Percentiles rank a stretch among this genome's conserved stretches.
These are phyloP conservation scores for Orychophragmus violaceus DNA, from an alignment of 345 rosid species.

Conservation along the genomic window DNA sequence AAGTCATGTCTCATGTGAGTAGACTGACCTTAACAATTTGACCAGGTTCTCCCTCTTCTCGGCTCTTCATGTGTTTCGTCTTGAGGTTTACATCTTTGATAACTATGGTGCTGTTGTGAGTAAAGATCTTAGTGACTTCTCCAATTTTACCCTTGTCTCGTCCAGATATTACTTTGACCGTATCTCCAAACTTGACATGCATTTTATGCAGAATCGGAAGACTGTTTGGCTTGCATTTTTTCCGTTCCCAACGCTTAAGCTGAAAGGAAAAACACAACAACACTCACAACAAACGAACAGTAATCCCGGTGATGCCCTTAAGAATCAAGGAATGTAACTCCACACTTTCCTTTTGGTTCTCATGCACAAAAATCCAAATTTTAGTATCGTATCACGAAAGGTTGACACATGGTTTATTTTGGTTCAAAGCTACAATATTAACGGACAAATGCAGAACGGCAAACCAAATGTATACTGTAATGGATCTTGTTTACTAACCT, in stretches of 20 bases:
- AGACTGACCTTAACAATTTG: slow-evolving; percentile 78
- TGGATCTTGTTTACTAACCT: slow-evolving; percentile 33
- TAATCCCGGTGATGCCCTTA: not conserved
- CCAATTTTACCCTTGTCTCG: slow-evolving; percentile 84
- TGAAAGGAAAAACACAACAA: slow-evolving; percentile 24
- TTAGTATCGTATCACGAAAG: not conserved
- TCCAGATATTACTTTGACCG: slow-evolving; percentile 76
- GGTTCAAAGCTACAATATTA: not conserved
- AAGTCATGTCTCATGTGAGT: too few relatives aligned
- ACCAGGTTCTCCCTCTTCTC: slow-evolving; percentile 79
- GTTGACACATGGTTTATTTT: not conserved
- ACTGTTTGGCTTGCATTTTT: slow-evolving; percentile 86
- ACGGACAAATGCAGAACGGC: not conserved
- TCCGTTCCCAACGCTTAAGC: slow-evolving; percentile 89
- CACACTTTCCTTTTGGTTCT: not conserved
- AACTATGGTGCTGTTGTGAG: slow-evolving; percentile 70
- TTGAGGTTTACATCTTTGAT: slow-evolving; percentile 78
- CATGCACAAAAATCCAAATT: not conserved
- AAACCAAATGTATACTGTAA: not conserved
- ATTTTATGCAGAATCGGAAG: slow-evolving; percentile 83
- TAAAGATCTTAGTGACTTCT: slow-evolving; percentile 64
- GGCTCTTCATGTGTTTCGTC: slow-evolving; percentile 90
- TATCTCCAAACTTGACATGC: slow-evolving; percentile 90
- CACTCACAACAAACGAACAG: too few relatives aligned
- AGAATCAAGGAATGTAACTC: not conserved